phyloP scores from a whole-genome alignment of 768 basidiomycete species.

The Lactifluus piperatus region DNA sequence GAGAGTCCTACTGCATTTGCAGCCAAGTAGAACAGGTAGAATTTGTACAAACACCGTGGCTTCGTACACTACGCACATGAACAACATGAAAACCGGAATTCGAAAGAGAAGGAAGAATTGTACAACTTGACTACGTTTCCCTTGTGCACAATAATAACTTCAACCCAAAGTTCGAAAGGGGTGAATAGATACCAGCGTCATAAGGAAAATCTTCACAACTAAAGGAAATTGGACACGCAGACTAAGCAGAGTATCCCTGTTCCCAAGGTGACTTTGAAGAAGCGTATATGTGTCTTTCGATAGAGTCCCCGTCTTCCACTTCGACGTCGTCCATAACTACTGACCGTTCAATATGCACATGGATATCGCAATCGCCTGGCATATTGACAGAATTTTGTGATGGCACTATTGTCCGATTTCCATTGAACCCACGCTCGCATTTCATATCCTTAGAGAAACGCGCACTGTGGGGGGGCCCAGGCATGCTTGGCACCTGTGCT shows the following conservation, averaged over 20 bases:
- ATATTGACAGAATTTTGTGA: neutral
- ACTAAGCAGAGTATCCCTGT: neutral
- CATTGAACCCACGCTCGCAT: neutral
- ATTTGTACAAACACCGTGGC: too few relatives aligned
- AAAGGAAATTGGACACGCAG: neutral
- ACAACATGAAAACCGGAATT: too few relatives aligned
- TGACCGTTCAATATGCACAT: constrained; percentile 8
- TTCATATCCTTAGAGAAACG: neutral
- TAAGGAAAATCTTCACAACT: neutral
- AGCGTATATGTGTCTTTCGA: neutral
- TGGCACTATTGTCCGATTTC: neutral
- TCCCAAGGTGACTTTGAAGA: neutral
- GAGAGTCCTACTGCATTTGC: too few relatives aligned
- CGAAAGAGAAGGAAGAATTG: too few relatives aligned
- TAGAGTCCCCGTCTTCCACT: neutral
- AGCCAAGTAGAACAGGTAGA: too few relatives aligned
- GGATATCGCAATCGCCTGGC: constrained; percentile 16
- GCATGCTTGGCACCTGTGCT: neutral
- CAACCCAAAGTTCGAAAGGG: too few relatives aligned
- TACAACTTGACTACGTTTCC: too few relatives aligned
- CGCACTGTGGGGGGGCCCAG: neutral
- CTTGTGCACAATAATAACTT: too few relatives aligned
- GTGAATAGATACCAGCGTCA: too few relatives aligned
- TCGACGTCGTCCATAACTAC: neutral
- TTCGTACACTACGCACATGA: too few relatives aligned